A percentile compares a stretch with the other conserved stretches of the same genome.
phyloP scores from a whole-genome alignment of 345 rosid species.

The Citrus hindsii region DNA sequence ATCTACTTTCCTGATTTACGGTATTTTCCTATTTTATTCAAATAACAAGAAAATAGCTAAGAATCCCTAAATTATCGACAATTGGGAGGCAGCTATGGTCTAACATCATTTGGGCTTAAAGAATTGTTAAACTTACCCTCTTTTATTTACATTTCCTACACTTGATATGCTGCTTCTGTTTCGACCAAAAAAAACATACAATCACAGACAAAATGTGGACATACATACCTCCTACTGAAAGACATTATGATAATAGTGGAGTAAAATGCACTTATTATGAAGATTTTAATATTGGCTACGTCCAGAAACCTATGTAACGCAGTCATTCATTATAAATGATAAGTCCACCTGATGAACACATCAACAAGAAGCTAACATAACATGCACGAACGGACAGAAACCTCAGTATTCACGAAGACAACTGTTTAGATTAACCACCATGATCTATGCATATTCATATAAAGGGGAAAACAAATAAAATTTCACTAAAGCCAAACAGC shows the following conservation, averaged over 20 bases:
- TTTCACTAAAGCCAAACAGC: background rate
- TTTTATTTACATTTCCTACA: no score
- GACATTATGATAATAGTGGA: background rate
- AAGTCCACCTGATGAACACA: background rate
- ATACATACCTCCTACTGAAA: background rate
- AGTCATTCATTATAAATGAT: background rate
- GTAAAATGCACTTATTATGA: background rate
- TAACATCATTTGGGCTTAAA: no score
- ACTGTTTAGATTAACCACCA: background rate
- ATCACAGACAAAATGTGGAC: background rate
- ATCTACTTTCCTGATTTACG: no score
- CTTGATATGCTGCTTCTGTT: no score
- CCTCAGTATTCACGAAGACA: background rate
- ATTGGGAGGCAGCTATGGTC: no score
- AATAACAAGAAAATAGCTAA: no score
- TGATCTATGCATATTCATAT: conserved; percentile 1
- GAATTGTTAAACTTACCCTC: no score
- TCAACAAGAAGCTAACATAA: background rate
- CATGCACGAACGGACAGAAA: background rate
- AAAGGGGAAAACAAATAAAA: background rate
- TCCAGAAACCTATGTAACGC: background rate
- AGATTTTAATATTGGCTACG: background rate
- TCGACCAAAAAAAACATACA: background rate
- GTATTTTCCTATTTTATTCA: no score
- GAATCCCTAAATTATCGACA: no score